Evolutionary conservation across 257 asterid species (phyloP), one percentile per base, ranked within the genome.

Genomic region (Przewalskia tangutica): DNA sequence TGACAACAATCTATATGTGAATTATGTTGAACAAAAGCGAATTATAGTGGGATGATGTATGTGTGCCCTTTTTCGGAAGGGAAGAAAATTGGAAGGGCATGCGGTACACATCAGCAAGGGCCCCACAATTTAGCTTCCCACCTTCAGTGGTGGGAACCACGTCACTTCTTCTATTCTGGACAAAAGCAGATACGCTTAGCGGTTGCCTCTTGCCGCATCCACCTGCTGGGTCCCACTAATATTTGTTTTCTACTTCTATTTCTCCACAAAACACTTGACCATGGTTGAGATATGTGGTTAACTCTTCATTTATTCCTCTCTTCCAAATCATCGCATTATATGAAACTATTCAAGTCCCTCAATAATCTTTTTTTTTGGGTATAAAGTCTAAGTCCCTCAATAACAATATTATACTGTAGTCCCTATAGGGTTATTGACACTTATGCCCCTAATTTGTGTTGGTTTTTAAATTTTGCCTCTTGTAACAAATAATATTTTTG

Each of bases 181-280:
- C 79, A 73, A 73, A 73, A 50, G 79, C 68, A 46, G 85, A 85
- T 85, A 68, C 84, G 88, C 59, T 58, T 50, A 42, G 79, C 82
- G 38, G 79, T 78, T 68, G 70, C 82, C 83, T 79, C 51, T 81
- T 86, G 86, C 88, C 85, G 86, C 88, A 50, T 86, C 83, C 73
- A 8, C 17, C 6, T 7, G 0, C 8, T 27, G 60, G 84, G 81
- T 56, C 86, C 81, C 5, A 44, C 50, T 0, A 2, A 2, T 36
- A 13, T 10, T 18, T 59, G 18, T 56, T 79, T 79, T 59, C 82
- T 79, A 23, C 32, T 27, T 27, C 32, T 27, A 27, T 27, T 23
- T 18, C 32, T 79, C 42, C 82, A 79, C 73, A 59, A 53, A 36
- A 73, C 8, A 73, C 79, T 2, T 73, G 9, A 73, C 79, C 79